Base-by-base conservation (phyloP, 2,329 filamentous ascomycete species). In the Ilyonectria robusta region DNA sequence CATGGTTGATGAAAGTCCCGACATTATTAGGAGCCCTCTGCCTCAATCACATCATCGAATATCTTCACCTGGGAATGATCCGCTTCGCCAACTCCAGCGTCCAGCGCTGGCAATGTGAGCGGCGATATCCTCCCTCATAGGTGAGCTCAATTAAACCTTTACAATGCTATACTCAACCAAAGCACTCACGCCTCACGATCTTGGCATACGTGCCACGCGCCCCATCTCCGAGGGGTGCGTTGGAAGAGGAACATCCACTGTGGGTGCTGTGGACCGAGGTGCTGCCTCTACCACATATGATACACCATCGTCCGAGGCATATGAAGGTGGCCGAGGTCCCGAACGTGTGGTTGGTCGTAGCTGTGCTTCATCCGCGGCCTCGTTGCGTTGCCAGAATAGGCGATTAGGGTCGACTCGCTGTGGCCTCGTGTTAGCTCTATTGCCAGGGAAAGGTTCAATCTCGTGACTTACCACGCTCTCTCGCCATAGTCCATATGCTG, bases 401-500 rank as follows among this genome's bases (percentile, higher is more conserved):
- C 94, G 85, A 75, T 95, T 89, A 1, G 94, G 94, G 75, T 97
- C 92, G 35, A 94, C 92, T 54, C 93, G 87, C 88, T 93, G 73
- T 31, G 6, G 44, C 23, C 6, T 6, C 11, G 17, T 44, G n/a
- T 70, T 57, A 76, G 70, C 47, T 64, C 37, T n/a, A 35, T 17
- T 44, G 19, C 19, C 6, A 9, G 6, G n/a, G 29, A 31, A 53
- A 13, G 26, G 1, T 19, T 3, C 7, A 6, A 6, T 2, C 48
- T 11, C 21, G 29, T 2, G 54, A 89, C 91, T 80, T 86, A 93
- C 91, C 80, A 96, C 93, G 75, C 92, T 95, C 79, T 91, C 91
- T 59, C 94, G 86, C 93, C 94, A 97, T 1, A 94, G 83, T 0
- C 94, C 94, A 77, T 97, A 97, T 2, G 94, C 94, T 0, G 95